Base-by-base conservation (phyloP, 306 rosid genomes). In the Corylus americana region DNA sequence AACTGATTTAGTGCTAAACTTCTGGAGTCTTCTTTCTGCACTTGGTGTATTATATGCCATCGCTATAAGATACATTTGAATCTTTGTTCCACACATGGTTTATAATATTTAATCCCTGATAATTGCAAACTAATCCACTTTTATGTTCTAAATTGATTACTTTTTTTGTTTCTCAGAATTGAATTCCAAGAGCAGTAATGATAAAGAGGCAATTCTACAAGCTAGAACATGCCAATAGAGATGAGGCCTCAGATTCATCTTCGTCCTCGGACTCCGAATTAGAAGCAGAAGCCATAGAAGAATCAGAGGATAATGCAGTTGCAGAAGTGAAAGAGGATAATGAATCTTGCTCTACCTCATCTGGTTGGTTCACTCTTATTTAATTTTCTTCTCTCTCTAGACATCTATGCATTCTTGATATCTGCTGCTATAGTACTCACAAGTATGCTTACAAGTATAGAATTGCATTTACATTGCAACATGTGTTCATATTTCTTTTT, bases 201-300 rank as follows among this genome's bases (percentile, higher is more conserved):
- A 91, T 94, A 79, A 94, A 94, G 89, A 89, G 97, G 87, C 83
- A 88, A 50, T 94, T 89, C 89, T 94, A 71, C 76, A 86, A 84
- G 87, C 17, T 89, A 55, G 98, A 94, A 44, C 94, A 88, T 48
- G 94, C 85, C 44, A 92, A 86, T 64, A 76, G 75, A 9, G 91
- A 94, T 29, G 84, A 45, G 44, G 91, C 85, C 69, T 84, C 94
- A 0, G 91, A 88, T 82, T 58, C 86, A 4, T 90, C 98, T 11
- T 86, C 93, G 11, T 87, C 88, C 50, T 88, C 95, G 1, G 91
- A 83, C 78, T 84, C 86, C 11, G 93, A 87, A 79, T 20, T 83
- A 39, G 89, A 90, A 73, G 82, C 80, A 29, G 85, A 83, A 49
- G 71, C 70, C 16, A 2, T 59, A 16, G 87, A 85, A 48, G 88